These are phyloP conservation scores for Aspergillus indologenus DNA, from an alignment of 495 filamentous ascomycete genomes.

Conservation along the genomic window DNA sequence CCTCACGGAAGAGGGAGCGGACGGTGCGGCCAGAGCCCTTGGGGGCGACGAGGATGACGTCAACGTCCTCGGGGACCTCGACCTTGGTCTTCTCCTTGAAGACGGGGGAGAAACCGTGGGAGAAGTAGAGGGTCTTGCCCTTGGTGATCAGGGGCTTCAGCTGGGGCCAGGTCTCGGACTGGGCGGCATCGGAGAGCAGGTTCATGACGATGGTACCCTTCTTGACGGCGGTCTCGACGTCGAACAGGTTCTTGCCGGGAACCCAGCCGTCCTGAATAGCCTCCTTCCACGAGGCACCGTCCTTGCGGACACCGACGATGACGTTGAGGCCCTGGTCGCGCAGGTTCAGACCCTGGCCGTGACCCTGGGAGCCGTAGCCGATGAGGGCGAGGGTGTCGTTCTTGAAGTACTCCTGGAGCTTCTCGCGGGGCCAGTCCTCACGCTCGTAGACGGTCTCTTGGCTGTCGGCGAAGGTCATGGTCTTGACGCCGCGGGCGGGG, in stretches of 20 bases:
- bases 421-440: constrained; percentile 96
- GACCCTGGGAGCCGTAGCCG: constrained; percentile 97
- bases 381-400: constrained; percentile 98
- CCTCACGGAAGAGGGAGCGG: constrained; percentile 94
- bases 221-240: constrained; percentile 90
- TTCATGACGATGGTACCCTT: constrained; percentile 98
- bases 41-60: constrained; percentile 98
- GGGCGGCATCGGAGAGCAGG: constrained; percentile 93
- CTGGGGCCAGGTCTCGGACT: constrained; percentile 95
- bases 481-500: constrained; percentile 49
- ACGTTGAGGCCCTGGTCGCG: constrained; percentile 99
- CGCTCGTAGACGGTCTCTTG: constrained; percentile 97
- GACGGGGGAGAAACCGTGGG: constrained; percentile 99
- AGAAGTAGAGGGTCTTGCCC: constrained; percentile 99
- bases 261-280: constrained; percentile 97
- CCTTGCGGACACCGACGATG: constrained; percentile 96
- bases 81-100: constrained; percentile 99
- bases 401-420: constrained; percentile 99
- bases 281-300: constrained; percentile 97
- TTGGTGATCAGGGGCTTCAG: constrained; percentile 98
- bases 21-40: constrained; percentile 99
- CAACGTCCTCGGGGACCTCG: constrained; percentile 89
- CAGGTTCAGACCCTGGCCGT: constrained; percentile 98
- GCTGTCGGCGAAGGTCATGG: constrained; percentile 82
- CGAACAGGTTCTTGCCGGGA: constrained; percentile 96